Evolutionary conservation across 768 basidiomycete species (phyloP).

Genomic region (Vararia minispora): DNA sequence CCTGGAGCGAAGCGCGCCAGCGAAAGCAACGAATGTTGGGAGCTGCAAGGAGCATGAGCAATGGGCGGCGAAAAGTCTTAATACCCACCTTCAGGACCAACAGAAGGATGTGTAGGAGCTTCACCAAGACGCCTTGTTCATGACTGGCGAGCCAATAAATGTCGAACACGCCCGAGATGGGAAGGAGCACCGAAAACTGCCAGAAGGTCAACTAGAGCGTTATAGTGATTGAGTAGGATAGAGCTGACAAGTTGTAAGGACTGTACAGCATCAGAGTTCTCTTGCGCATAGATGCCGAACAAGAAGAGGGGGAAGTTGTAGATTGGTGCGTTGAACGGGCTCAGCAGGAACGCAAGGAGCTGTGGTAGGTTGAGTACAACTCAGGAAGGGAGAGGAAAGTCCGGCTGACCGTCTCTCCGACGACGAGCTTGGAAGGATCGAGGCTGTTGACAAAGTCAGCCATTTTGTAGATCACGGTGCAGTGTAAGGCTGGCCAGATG

Average conservation of each 20-base stretch:
- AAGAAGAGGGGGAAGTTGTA: conserved; percentile 83
- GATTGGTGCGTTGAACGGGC: conserved; percentile 43
- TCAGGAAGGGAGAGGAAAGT: neutral
- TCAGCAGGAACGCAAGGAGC: conserved; percentile 50
- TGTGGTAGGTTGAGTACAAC: conserved; percentile 16
- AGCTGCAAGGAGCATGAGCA: conserved; percentile 14
- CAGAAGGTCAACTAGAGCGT: neutral
- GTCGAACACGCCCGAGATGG: conserved; percentile 54
- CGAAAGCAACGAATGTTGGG: conserved; percentile 26
- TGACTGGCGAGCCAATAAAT: conserved; percentile 57
- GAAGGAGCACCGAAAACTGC: conserved; percentile 58
- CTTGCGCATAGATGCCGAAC: conserved; percentile 66
- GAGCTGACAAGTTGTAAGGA: conserved; percentile 52
- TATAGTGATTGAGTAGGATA: neutral
- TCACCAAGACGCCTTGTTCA: conserved; percentile 43
- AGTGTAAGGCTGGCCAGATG: no score
- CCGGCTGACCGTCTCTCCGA: conserved; percentile 43
- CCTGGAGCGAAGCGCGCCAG: conserved; percentile 23
- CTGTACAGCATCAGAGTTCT: conserved; percentile 50
- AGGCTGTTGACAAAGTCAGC: conserved; percentile 60
- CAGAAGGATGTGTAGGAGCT: conserved; percentile 33
- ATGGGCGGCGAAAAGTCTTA: neutral
- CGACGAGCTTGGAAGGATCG: conserved; percentile 60
- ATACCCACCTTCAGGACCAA: conserved; percentile 26
- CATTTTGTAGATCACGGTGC: no score